Conservation (phyloP, 768 basidiomycete genomes). For the Phanerochaete sordida region DNA sequence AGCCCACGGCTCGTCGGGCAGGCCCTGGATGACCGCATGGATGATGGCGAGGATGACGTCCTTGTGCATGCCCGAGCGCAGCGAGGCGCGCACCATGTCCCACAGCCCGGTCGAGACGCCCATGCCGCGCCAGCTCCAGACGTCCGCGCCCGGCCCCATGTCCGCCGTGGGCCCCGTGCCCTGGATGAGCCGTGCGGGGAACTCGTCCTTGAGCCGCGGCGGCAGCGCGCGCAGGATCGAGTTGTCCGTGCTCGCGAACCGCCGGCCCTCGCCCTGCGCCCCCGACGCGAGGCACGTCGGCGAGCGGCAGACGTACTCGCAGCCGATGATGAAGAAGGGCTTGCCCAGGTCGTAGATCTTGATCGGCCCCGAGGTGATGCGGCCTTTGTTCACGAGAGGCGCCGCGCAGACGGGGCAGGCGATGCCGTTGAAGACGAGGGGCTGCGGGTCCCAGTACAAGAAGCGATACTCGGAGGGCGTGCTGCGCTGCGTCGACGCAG, state of each 20-base stretch:
- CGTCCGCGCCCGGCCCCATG: slow-evolving; percentile 51
- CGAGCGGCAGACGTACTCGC: slow-evolving; percentile 69
- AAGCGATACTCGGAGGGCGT: slow-evolving; percentile 74
- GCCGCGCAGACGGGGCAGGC: slow-evolving; percentile 63
- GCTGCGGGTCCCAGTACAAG: slow-evolving; percentile 85
- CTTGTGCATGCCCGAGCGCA: slow-evolving; percentile 57
- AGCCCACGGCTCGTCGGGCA: slow-evolving; percentile 28
- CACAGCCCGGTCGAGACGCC: slow-evolving; percentile 70
- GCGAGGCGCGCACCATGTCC: slow-evolving; percentile 64
- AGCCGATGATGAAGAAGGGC: slow-evolving; percentile 84
- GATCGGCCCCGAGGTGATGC: slow-evolving; percentile 70
- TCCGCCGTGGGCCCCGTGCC: slow-evolving; percentile 42
- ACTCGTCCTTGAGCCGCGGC: slow-evolving; percentile 64
- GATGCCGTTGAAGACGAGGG: slow-evolving; percentile 80
- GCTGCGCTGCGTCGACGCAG: slow-evolving; percentile 55
- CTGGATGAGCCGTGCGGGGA: slow-evolving; percentile 61
- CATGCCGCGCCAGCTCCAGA: slow-evolving; percentile 77
- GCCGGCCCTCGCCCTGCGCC: slow-evolving; percentile 50
- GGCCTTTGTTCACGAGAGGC: slow-evolving; percentile 62
- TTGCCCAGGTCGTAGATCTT: slow-evolving; percentile 78
- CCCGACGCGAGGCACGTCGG: slow-evolving; percentile 38
- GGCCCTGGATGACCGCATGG: slow-evolving; percentile 52
- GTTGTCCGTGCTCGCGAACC: slow-evolving; percentile 68
- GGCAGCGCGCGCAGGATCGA: slow-evolving; percentile 72
- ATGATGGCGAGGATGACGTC: slow-evolving; percentile 61